These are phyloP conservation scores for Sordariomycetes sp. DNA, from an alignment of 2,329 filamentous ascomycete genomes.

Conservation along the genomic window DNA sequence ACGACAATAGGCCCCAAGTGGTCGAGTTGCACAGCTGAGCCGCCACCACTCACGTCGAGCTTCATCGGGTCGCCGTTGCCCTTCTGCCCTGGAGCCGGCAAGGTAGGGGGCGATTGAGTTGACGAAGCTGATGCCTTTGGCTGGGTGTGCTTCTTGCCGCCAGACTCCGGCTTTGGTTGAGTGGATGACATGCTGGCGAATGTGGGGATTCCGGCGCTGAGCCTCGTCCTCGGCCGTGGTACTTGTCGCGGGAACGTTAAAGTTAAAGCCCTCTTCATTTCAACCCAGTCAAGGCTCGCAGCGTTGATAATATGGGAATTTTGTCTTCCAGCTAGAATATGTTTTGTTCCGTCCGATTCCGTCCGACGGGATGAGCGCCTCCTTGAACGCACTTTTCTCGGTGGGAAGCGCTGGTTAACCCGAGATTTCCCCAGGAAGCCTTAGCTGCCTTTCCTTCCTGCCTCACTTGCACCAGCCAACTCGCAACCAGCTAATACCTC, in stretches of 20 bases:
- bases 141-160: neutral
- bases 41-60: constrained; percentile 21
- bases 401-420: too few species aligned
- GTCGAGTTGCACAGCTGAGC: constrained; percentile 45
- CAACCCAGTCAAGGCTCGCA: neutral
- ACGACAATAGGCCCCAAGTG: constrained; percentile 64
- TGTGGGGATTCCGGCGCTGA: neutral
- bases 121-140: neutral
- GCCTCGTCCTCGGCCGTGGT: neutral
- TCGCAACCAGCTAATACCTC: too few species aligned
- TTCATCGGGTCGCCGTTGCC: neutral
- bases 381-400: too few species aligned
- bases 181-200: neutral
- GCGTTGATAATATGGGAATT: neutral
- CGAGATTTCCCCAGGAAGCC: too few species aligned
- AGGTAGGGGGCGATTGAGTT: neutral
- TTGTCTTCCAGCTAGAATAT: neutral
- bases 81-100: neutral
- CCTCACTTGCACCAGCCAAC: too few species aligned
- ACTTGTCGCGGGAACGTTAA: neutral
- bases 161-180: constrained; percentile 6
- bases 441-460: too few species aligned
- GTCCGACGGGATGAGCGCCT: too few species aligned
- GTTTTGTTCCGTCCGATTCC: too few species aligned
- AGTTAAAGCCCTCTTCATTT: neutral